A percentile compares a stretch with the other conserved stretches of the same genome.
Conservation (phyloP, 257 asterid species). For the Pogostemon cablin region DNA sequence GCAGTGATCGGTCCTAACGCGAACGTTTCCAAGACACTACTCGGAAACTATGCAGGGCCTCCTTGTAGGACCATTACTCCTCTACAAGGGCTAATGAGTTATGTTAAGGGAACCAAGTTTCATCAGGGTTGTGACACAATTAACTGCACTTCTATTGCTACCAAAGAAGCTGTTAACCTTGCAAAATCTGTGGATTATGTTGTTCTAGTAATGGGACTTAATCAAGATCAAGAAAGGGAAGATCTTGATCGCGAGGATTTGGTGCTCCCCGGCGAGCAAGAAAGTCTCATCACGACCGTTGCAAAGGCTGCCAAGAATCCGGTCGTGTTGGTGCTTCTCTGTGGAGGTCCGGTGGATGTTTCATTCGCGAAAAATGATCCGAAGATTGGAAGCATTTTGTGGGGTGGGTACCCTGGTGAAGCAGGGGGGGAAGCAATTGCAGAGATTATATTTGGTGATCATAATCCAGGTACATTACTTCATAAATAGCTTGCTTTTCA, state of each 20-base stretch:
- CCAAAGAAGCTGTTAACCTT: constrained; percentile 30
- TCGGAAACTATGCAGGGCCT: constrained; percentile 67
- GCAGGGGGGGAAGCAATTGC: constrained; percentile 77
- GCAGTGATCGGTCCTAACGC: constrained; percentile 75
- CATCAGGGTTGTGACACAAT: constrained; percentile 52
- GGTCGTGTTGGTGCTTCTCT: constrained; percentile 54
- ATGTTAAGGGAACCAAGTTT: constrained; percentile 38
- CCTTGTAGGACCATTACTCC: constrained; percentile 62
- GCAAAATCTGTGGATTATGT: constrained; percentile 57
- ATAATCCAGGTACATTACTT: constrained; percentile 61
- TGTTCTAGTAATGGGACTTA: constrained; percentile 66
- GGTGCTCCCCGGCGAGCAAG: constrained; percentile 66
- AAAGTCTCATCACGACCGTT: constrained; percentile 38
- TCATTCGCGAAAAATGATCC: constrained; percentile 60
- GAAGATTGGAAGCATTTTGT: constrained; percentile 64
- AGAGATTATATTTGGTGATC: constrained; percentile 70
- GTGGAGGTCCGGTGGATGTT: constrained; percentile 80
- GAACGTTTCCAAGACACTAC: constrained; percentile 43
- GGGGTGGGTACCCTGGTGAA: constrained; percentile 90
- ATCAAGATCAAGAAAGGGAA: constrained; percentile 64
- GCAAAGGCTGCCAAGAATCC: constrained; percentile 66
- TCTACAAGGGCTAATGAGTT: constrained; percentile 55
- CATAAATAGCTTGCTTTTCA: neutral
- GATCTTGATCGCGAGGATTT: constrained; percentile 57
- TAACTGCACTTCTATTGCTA: constrained; percentile 46